A percentile compares a stretch with the other conserved stretches of the same genome.
Conservation (phyloP, 805 yeast genomes). For the Barnettozyma californica region DNA sequence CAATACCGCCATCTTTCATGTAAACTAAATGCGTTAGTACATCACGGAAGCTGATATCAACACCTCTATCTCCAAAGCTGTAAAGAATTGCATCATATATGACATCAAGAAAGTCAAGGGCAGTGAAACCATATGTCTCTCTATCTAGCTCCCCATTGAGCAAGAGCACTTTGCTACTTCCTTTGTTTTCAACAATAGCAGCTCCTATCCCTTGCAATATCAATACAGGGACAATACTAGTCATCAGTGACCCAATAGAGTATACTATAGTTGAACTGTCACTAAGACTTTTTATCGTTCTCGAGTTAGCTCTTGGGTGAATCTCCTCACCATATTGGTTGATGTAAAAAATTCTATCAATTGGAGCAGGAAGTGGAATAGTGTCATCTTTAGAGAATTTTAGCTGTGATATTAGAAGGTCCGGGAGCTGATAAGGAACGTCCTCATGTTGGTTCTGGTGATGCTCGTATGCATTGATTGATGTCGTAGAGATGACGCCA, state of each 20-base stretch:
- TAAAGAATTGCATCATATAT: slow-evolving; percentile 53
- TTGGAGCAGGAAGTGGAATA: slow-evolving; percentile 68
- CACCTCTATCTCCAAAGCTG: slow-evolving; percentile 28
- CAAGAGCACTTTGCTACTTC: slow-evolving; percentile 49
- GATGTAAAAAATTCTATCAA: slow-evolving; percentile 68
- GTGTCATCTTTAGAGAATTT: slow-evolving; percentile 58
- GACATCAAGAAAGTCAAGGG: slow-evolving; percentile 51
- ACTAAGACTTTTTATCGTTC: slow-evolving; percentile 48
- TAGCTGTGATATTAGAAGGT: slow-evolving; percentile 65
- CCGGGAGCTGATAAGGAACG: slow-evolving; percentile 75
- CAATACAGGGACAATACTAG: slow-evolving; percentile 77
- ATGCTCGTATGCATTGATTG: slow-evolving; percentile 15
- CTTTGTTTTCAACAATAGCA: slow-evolving; percentile 38
- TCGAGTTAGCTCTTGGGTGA: slow-evolving; percentile 63
- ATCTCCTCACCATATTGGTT: slow-evolving; percentile 87
- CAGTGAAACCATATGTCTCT: slow-evolving; percentile 68
- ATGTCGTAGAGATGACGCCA: slow-evolving; percentile 12
- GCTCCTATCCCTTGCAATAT: slow-evolving; percentile 69
- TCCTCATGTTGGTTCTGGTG: slow-evolving; percentile 37
- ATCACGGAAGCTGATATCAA: slow-evolving; percentile 30
- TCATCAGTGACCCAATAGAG: slow-evolving; percentile 86
- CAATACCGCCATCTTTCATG: slow-evolving; percentile 44
- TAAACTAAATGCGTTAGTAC: slow-evolving; percentile 63
- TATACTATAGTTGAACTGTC: slow-evolving; percentile 55
- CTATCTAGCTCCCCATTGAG: slow-evolving; percentile 75